Percentiles rank a stretch among this genome's conserved stretches.
Conservation (phyloP, 441 rosid genomes). For the Capsella rubella region DNA sequence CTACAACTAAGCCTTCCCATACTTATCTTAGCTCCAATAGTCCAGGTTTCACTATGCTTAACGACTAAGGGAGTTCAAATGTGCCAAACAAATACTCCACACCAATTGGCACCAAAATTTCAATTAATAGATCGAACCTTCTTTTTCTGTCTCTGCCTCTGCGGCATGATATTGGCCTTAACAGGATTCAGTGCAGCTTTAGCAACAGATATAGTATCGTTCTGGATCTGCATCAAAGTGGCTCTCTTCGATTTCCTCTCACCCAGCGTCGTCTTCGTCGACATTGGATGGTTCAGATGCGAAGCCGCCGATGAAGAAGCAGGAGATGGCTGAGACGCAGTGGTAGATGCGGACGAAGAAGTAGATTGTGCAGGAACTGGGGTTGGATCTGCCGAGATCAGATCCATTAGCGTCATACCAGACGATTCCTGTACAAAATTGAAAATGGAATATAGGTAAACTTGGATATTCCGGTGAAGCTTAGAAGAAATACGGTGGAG, state of each 20-base stretch:
- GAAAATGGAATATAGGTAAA: slow-evolving; percentile 17
- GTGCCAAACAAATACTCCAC: not conserved
- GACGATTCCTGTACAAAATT: slow-evolving; percentile 66
- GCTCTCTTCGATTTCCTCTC: slow-evolving; percentile 90
- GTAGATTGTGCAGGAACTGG: slow-evolving; percentile 55
- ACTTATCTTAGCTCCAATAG: not conserved
- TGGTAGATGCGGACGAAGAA: slow-evolving; percentile 52
- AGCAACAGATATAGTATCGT: slow-evolving; percentile 90
- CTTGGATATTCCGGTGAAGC: slow-evolving; percentile 6
- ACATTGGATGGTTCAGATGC: slow-evolving; percentile 42
- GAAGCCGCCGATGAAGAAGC: slow-evolving; percentile 50
- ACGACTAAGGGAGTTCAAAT: slow-evolving; percentile 9
- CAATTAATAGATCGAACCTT: slow-evolving; percentile 39
- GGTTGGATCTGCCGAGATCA: slow-evolving; percentile 89
- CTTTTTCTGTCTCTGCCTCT: slow-evolving; percentile 76
- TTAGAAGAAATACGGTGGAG: slow-evolving; percentile 24
- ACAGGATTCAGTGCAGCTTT: slow-evolving; percentile 87
- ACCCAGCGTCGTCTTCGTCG: slow-evolving; percentile 67
- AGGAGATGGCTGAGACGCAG: slow-evolving; percentile 46
- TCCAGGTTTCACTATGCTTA: not conserved
- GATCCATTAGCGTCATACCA: slow-evolving; percentile 98
- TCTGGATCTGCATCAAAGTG: slow-evolving; percentile 89
- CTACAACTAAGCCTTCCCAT: slow-evolving; percentile 3
- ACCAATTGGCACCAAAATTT: slow-evolving; percentile 8
- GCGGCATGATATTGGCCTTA: slow-evolving; percentile 78